Evolutionary conservation across 257 asterid genomes (phyloP), one percentile per base, ranked within the genome.

Genomic region (Solanum bulbocastanum): DNA sequence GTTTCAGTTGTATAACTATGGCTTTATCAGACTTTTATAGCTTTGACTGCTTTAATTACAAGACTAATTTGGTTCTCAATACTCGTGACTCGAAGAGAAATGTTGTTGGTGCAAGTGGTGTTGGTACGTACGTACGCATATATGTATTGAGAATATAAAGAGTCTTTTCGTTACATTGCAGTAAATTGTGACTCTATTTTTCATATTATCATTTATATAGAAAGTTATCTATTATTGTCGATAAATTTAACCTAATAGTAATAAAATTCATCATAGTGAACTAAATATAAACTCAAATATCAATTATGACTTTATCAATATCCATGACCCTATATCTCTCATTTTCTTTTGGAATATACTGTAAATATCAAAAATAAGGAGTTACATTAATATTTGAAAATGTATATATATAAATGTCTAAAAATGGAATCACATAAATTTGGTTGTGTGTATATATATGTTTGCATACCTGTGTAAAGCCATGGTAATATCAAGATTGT

Each of bases 1-100:
- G 87, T 9, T 46, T 91, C 87, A 89, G 84, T 89, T 94, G 94
- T 87, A 87, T 94, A 20, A 56, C 89, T 3, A 88, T 92, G 92
- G 96, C 93, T 1, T 92, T 94, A 3, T 90, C 93, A 6, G 91
- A 92, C 76, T 93, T 94, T 33, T 92, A 93, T 49, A 76, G 85
- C 22, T 62, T 89, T 25, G 74, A 92, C 37, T 56, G 56, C 10
- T 74, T 33, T 37, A 73, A 56, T 52, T 94, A 89, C 69, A 83
- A 62, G 56, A 90, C 96, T 5, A 85, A 93, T 75, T 32, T 92
- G 46, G 86, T 90, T 78, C 92, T 92, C 58, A 58, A 60, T 73
- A 44, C 2, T 13, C 87, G 91, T 39, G 92, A 92, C 87, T 91
- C 96, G 74, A 87, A 87, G 71, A 40, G 44, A 39, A 92, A 91